Evolutionary conservation across 1,284 basidiomycete species (phyloP).

Genomic region (Puccinia coronata): DNA sequence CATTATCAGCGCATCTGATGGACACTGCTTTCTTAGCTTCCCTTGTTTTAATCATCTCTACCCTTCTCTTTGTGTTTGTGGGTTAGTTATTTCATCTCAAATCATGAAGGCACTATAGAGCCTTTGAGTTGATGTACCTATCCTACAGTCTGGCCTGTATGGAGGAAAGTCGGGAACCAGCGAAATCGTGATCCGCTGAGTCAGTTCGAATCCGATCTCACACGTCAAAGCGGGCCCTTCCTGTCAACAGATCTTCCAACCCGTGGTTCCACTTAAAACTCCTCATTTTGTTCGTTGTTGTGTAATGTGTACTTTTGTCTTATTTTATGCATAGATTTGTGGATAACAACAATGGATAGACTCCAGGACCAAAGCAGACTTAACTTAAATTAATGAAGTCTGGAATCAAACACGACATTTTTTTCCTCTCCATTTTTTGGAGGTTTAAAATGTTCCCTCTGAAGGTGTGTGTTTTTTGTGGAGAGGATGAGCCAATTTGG

Average conservation of each 20-base stretch:
- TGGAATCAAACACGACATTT: no score
- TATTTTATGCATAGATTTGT: not conserved
- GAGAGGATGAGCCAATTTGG: no score
- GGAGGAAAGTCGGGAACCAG: not conserved
- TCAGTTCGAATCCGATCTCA: not conserved
- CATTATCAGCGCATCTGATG: not conserved
- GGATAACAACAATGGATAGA: not conserved
- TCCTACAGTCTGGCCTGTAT: conserved; percentile 7
- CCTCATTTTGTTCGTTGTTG: not conserved
- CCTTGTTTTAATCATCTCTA: not conserved
- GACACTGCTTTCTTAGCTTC: not conserved
- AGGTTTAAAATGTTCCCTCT: no score
- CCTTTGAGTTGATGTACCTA: not conserved
- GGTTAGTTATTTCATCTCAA: not conserved
- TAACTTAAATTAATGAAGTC: no score
- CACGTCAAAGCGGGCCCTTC: conserved; percentile 16
- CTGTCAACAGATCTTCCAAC: not conserved
- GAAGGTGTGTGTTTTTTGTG: no score
- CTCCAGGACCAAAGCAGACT: no score
- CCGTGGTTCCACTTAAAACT: not conserved
- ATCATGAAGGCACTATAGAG: not conserved
- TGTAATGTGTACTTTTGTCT: not conserved
- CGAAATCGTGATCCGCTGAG: not conserved
- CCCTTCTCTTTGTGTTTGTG: conserved; percentile 12
- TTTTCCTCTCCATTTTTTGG: no score